These are phyloP conservation scores for Kazachstania taianensis DNA, from an alignment of 805 yeast genomes.

Conservation along the genomic window DNA sequence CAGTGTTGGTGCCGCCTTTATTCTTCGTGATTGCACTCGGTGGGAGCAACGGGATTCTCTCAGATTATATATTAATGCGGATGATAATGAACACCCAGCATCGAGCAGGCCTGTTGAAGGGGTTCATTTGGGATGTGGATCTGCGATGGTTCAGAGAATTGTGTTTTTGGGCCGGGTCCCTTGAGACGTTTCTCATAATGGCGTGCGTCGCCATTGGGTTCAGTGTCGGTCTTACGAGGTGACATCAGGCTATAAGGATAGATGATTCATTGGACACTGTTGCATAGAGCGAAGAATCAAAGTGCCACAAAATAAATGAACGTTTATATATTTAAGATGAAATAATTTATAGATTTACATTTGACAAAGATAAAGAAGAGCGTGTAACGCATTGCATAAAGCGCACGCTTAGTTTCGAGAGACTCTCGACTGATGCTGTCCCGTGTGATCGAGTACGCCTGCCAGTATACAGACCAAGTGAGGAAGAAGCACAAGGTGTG, in stretches of 20 bases:
- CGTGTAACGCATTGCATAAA: background rate
- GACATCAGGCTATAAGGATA: too few relatives aligned
- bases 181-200: conserved; percentile 21
- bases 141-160: conserved; percentile 19
- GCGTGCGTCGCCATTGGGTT: conserved; percentile 39
- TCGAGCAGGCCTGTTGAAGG: conserved; percentile 15
- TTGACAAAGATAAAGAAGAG: too few relatives aligned
- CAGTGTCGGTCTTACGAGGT: conserved; percentile 30
- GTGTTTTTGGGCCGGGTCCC: conserved; percentile 28
- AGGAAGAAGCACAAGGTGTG: conserved; percentile 27
- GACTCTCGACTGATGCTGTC: conserved; percentile 10
- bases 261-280: too few relatives aligned
- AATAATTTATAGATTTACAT: too few relatives aligned
- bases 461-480: conserved; percentile 27
- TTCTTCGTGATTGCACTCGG: conserved; percentile 21
- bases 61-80: conserved; percentile 15
- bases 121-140: conserved; percentile 24
- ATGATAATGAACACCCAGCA: conserved; percentile 16
- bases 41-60: conserved; percentile 3
- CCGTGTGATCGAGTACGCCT: conserved; percentile 17
- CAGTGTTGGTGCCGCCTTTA: conserved; percentile 20
- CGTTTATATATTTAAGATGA: too few relatives aligned
- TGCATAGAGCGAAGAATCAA: too few relatives aligned
- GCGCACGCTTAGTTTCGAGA: background rate
- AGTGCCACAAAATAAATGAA: too few relatives aligned